phyloP scores from a whole-genome alignment of 2,329 filamentous ascomycete genomes.

The Pyrenophora seminiperda region DNA sequence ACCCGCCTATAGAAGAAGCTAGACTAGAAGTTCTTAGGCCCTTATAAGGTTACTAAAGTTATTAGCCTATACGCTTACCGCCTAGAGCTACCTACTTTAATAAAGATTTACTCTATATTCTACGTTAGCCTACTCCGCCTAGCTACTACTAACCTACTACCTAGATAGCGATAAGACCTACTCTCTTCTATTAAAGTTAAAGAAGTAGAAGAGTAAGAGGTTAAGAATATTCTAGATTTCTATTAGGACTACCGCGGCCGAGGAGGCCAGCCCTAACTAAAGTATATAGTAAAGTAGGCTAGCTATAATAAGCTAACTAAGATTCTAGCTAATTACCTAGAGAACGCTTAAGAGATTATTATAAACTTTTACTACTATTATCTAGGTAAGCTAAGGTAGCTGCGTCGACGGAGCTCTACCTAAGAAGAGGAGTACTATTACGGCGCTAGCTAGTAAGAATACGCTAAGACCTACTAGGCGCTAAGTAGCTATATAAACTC shows the following conservation, averaged over 20 bases:
- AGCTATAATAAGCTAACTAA: background rate
- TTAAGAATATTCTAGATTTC: no score
- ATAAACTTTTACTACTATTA: no score
- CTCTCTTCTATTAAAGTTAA: background rate
- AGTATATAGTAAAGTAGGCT: background rate
- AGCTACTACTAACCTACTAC: no score
- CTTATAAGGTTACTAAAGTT: background rate
- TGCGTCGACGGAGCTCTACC: no score
- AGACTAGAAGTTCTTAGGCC: background rate
- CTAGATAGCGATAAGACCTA: background rate
- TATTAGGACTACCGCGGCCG: no score
- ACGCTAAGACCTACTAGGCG: background rate
- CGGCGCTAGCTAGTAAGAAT: background rate
- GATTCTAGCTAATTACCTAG: no score
- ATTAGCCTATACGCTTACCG: background rate
- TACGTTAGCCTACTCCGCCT: background rate
- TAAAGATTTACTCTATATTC: constrained; percentile 3
- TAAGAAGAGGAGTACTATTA: no score
- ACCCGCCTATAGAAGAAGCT: background rate
- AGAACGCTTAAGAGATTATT: no score
- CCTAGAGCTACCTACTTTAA: background rate
- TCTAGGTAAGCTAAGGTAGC: no score
- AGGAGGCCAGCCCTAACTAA: background rate
- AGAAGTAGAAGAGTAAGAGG: background rate
- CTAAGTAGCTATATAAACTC: background rate